These are phyloP conservation scores for Ceratocystis cubensis DNA, from an alignment of 2,329 filamentous ascomycete species.

Conservation along the genomic window DNA sequence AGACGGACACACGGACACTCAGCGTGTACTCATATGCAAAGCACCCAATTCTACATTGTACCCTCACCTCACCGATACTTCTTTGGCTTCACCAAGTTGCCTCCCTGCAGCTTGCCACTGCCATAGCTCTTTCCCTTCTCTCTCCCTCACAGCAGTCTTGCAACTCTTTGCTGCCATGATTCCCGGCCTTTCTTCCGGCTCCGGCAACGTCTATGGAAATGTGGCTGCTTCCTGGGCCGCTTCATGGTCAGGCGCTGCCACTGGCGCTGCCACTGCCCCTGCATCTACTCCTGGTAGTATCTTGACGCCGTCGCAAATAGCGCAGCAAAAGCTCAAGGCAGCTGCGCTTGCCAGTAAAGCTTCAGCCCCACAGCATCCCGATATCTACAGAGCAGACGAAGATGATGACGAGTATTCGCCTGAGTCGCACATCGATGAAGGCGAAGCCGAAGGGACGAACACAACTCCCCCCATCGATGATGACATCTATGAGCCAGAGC, in stretches of 20 bases:
- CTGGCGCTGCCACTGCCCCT: not conserved
- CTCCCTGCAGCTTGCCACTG: constrained; percentile 3
- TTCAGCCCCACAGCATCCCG: not conserved
- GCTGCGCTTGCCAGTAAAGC: constrained; percentile 1
- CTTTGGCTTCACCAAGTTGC: not conserved
- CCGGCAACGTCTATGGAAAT: not conserved
- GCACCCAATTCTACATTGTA: too few relatives aligned
- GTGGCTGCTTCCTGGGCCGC: constrained; percentile 17
- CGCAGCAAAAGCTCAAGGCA: constrained; percentile 14
- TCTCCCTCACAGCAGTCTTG: not conserved
- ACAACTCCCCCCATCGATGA: constrained; percentile 37
- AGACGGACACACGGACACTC: too few relatives aligned
- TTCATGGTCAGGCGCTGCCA: constrained; percentile 1
- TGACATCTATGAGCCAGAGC: constrained; percentile 39
- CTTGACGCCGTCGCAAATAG: not conserved
- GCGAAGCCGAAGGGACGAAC: not conserved
- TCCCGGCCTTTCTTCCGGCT: constrained; percentile 24
- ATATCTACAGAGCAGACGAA: not conserved
- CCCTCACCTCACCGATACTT: not conserved
- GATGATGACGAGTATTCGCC: constrained; percentile 13
- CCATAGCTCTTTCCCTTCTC: not conserved
- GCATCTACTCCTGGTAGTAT: not conserved
- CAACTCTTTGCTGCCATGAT: constrained; percentile 22
- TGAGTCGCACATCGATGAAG: constrained; percentile 9
- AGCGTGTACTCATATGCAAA: too few relatives aligned